phyloP scores from a whole-genome alignment of 495 filamentous ascomycete genomes.

The Lophiostoma macrostomum region DNA sequence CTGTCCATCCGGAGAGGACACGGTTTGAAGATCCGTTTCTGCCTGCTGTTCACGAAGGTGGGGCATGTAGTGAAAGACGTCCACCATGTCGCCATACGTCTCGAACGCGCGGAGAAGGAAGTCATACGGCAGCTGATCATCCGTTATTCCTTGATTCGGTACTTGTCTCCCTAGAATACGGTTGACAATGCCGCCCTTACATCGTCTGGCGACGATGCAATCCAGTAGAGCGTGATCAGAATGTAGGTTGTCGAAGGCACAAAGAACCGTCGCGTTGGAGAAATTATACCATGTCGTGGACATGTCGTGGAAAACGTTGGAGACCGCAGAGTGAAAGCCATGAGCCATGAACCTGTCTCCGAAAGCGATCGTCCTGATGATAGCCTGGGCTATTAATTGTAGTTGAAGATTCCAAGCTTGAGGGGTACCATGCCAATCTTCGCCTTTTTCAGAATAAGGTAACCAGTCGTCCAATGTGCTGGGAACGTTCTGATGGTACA shows the following conservation, averaged over 20 bases:
- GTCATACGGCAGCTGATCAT: too few relatives aligned
- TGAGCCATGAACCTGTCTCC: slow-evolving; percentile 1
- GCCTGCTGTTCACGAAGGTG: too few relatives aligned
- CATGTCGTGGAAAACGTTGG: background rate
- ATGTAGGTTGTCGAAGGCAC: slow-evolving; percentile 9
- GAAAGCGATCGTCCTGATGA: background rate
- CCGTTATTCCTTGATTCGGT: too few relatives aligned
- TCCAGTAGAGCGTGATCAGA: background rate
- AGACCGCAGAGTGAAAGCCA: background rate
- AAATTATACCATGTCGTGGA: background rate
- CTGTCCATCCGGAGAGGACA: too few relatives aligned
- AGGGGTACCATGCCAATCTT: background rate
- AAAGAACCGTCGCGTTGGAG: background rate
- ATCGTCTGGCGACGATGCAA: slow-evolving; percentile 5
- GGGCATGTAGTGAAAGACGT: too few relatives aligned
- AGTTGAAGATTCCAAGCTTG: too few relatives aligned
- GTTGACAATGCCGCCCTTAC: background rate
- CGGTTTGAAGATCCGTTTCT: too few relatives aligned
- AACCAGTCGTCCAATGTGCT: background rate
- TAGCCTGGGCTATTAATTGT: too few relatives aligned
- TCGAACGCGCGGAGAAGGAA: too few relatives aligned
- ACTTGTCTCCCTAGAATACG: too few relatives aligned
- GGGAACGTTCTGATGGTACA: slow-evolving; percentile 2
- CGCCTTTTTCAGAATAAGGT: background rate
- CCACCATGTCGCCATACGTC: too few relatives aligned